Evolutionary conservation across 1,139 yeast species (phyloP), one percentile per base, ranked within the genome.

Genomic region (Suhomyces yuchorum): DNA sequence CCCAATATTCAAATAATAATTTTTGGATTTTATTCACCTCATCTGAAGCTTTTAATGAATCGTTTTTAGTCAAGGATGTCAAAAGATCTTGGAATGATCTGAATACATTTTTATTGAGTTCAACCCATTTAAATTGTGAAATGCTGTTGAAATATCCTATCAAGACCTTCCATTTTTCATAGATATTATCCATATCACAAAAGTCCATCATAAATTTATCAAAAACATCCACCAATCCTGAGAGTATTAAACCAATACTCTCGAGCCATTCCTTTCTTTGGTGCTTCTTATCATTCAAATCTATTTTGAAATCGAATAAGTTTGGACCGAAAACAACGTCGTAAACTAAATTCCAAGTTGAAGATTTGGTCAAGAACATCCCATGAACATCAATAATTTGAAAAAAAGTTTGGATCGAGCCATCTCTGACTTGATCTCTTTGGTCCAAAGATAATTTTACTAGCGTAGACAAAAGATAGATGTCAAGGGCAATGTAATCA

Each of bases 331-430:
- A 69, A 2, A 82, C 86, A 40, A 81, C 69, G 17, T 65, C 62
- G 58, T 80, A 84, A 1, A 85, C 72, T 22, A 78, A 58, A 20
- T 71, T 63, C 90, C 91, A 85, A 2, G 79, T 69, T 0, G 82
- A 77, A 8, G 61, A 58, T 1, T 82, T 76, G 12, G 61, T 55
- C 35, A 85, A 70, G 32, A 73, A 70, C 11, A 68, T 61, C 0
- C 93, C 90, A 63, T 88, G 93, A 1, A 92, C 83, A 47, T 90
- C 96, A 50, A 91, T 76, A 37, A 92, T 85, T 56, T 92, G 83
- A 66, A 89, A 89, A 56, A 91, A 82, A 0, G 96, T 92, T 61
- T 90, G 96, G 24, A 90, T 80, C 0, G 97, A 84, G 1, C 97
- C 97, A 60, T 90, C 90, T 54, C 96, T 76, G 1, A 92, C 96